Conservation (phyloP, 2,329 filamentous ascomycete genomes). For the Aspergillus ochraceoroseus region DNA sequence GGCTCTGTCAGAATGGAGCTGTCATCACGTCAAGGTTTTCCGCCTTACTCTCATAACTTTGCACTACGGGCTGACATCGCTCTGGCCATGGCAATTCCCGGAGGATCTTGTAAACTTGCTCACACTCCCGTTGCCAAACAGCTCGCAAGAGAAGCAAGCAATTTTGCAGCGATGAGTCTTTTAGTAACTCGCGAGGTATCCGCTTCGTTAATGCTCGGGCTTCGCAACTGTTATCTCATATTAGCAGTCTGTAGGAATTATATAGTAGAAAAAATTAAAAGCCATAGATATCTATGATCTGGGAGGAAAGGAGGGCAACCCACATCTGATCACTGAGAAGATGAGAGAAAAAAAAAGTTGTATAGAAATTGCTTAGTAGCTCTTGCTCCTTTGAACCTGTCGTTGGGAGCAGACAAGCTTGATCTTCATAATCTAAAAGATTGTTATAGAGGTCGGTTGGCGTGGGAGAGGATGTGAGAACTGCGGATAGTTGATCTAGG, state of each 20-base stretch:
- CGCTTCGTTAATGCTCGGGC: constrained; percentile 39
- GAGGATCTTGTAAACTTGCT: constrained; percentile 35
- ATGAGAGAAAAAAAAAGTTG: constrained; percentile 39
- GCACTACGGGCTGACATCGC: constrained; percentile 29
- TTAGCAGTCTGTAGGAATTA: constrained; percentile 6
- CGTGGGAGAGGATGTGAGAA: constrained; percentile 28
- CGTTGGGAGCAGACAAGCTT: constrained; percentile 31
- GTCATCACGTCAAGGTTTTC: not conserved
- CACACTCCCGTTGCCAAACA: constrained; percentile 38
- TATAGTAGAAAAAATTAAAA: too few relatives aligned
- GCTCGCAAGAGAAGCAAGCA: constrained; percentile 36
- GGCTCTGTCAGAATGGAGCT: not conserved
- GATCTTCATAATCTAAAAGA: constrained; percentile 35
- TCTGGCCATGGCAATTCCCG: constrained; percentile 35
- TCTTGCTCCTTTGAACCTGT: constrained; percentile 22
- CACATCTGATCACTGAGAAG: constrained; percentile 41
- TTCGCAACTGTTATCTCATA: constrained; percentile 30
- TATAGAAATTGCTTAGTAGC: constrained; percentile 38
- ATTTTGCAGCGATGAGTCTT: constrained; percentile 33
- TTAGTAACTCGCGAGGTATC: constrained; percentile 31
- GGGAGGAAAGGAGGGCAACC: constrained; percentile 16
- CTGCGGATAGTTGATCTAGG: constrained; percentile 28
- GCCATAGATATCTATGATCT: too few relatives aligned
- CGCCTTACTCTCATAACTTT: constrained; percentile 36
- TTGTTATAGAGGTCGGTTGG: constrained; percentile 35